These are phyloP conservation scores for slime mould (Dictyostelium discoideum) DNA, from an alignment of 78 protist genomes.

Conservation along the genomic window dicty_2.7 NC_007088.5:5658501-5659000, in stretches of 20 bases:
- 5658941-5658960: background rate
- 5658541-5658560: constrained; percentile 70
- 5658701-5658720: constrained; percentile 58
- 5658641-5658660: constrained; percentile 69
- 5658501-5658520: background rate
- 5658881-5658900: background rate
- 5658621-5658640: constrained; percentile 61
- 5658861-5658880: constrained; percentile 40
- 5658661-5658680: constrained; percentile 74
- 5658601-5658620: constrained; percentile 43
- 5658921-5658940: background rate
- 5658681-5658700: constrained; percentile 72
- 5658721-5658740: constrained; percentile 41
- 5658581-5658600: constrained; percentile 70
- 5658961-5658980: background rate
- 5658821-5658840: constrained; percentile 67
- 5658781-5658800: constrained; percentile 67
- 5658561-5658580: constrained; percentile 67
- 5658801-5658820: constrained; percentile 56
- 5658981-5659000: constrained; percentile 29
- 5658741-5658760: constrained; percentile 48
- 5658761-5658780: constrained; percentile 57
- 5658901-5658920: constrained; percentile 4
- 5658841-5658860: constrained; percentile 30
- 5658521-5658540: constrained; percentile 39